Conservation (phyloP, 1,284 basidiomycete genomes). For the Sparassis latifolia region DNA sequence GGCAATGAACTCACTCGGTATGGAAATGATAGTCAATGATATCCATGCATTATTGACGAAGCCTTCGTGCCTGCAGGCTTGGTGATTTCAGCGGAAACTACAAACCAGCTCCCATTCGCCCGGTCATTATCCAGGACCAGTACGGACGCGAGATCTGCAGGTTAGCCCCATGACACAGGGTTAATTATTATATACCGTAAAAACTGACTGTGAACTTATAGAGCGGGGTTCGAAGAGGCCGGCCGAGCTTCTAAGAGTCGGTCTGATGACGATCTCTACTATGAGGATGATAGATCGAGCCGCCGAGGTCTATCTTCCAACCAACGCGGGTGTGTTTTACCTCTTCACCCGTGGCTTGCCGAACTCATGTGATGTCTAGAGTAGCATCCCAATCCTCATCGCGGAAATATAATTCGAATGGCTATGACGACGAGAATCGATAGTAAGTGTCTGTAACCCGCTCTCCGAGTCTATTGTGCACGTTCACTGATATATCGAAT, state of each 20-base stretch:
- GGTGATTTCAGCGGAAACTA: conserved; percentile 25
- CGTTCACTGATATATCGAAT: too few relatives aligned
- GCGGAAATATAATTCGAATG: too few relatives aligned
- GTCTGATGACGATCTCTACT: conserved; percentile 12
- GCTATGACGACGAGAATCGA: too few relatives aligned
- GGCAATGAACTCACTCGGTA: conserved; percentile 65
- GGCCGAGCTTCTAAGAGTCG: conserved; percentile 16
- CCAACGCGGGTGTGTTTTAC: not conserved
- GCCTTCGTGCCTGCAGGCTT: conserved; percentile 11
- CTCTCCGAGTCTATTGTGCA: too few relatives aligned
- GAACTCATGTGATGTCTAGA: too few relatives aligned
- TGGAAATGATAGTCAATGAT: not conserved
- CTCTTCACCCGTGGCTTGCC: too few relatives aligned
- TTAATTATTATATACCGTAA: not conserved
- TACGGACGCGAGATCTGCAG: conserved; percentile 25
- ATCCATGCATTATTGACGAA: not conserved
- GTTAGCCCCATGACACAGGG: conserved; percentile 7
- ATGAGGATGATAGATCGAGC: conserved; percentile 9
- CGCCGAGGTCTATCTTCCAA: conserved; percentile 11
- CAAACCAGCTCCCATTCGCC: conserved; percentile 18
- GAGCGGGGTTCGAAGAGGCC: conserved; percentile 20
- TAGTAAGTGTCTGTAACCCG: too few relatives aligned
- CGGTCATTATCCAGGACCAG: conserved; percentile 26
- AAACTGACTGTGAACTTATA: conserved; percentile 2
- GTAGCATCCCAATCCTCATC: too few relatives aligned